Percentiles rank a stretch among this genome's conserved stretches.
phyloP scores from a whole-genome alignment of 768 basidiomycete species.

The Roridomyces roridus region DNA sequence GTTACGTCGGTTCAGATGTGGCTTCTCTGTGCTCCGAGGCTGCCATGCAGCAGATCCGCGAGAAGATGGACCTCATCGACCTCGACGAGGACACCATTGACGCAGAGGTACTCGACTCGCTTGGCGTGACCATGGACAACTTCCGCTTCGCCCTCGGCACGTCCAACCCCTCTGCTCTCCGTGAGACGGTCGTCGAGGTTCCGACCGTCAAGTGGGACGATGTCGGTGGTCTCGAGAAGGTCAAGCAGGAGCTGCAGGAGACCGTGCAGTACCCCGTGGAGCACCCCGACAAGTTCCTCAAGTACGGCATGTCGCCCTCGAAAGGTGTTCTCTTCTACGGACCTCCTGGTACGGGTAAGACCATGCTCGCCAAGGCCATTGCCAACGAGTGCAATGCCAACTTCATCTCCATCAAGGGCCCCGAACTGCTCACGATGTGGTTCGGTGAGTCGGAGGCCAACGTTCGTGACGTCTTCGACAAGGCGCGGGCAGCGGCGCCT shows the following conservation, averaged over 20 bases:
- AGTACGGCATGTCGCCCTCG: conserved; percentile 99
- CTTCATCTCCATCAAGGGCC: conserved; percentile 99
- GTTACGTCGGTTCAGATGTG: conserved; percentile 98
- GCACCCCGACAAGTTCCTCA: conserved; percentile 99
- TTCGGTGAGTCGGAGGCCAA: conserved; percentile 99
- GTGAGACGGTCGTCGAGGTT: conserved; percentile 99
- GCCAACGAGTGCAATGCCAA: conserved; percentile 99
- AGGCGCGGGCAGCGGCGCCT: conserved; percentile 97
- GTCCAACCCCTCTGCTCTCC: conserved; percentile 97
- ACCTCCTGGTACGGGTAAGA: conserved; percentile 99
- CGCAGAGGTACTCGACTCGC: conserved; percentile 97
- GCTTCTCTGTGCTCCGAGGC: conserved; percentile 98
- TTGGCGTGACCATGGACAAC: conserved; percentile 99
- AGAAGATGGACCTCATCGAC: conserved; percentile 99
- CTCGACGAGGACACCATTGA: conserved; percentile 98
- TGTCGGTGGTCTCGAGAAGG: conserved; percentile 98
- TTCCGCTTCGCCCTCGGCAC: conserved; percentile 98
- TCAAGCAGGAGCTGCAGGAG: conserved; percentile 99
- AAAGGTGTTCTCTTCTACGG: conserved; percentile 99
- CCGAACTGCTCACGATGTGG: conserved; percentile 99
- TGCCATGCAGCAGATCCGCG: conserved; percentile 99
- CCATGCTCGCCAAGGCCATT: conserved; percentile 96
- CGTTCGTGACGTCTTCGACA: conserved; percentile 99
- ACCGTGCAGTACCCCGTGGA: conserved; percentile 99
- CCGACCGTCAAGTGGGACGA: conserved; percentile 99